phyloP scores from a whole-genome alignment of 2,329 filamentous ascomycete species.

The Pleurostoma richardsiae region DNA sequence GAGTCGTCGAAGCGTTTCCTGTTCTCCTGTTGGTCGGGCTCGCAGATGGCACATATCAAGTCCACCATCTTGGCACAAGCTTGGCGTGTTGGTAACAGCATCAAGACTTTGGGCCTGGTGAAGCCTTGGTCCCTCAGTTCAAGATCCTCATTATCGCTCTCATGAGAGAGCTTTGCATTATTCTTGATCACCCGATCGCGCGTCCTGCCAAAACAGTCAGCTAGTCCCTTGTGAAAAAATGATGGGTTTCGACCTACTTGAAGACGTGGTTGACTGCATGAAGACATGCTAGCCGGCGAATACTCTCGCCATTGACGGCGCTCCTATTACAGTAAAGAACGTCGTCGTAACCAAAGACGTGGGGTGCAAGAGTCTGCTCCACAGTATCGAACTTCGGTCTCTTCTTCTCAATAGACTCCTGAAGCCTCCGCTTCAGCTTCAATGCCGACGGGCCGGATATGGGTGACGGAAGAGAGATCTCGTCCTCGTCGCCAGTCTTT shows the following conservation, averaged over 20 bases:
- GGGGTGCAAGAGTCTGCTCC: conserved; percentile 61
- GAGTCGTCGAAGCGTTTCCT: conserved; percentile 85
- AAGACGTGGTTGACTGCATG: conserved; percentile 90
- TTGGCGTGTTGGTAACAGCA: conserved; percentile 84
- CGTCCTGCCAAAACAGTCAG: conserved; percentile 45
- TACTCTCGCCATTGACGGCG: conserved; percentile 57
- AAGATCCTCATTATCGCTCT: conserved; percentile 56
- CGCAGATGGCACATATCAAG: conserved; percentile 68
- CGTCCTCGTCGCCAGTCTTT: conserved; percentile 25
- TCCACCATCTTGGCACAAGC: conserved; percentile 77
- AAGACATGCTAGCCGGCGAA: conserved; percentile 71
- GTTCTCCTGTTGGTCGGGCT: conserved; percentile 91
- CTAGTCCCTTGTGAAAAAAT: background rate
- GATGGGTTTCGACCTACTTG: conserved; percentile 49
- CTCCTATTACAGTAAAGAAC: conserved; percentile 71
- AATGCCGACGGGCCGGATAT: conserved; percentile 38
- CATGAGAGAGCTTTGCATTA: conserved; percentile 70
- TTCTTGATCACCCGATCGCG: conserved; percentile 90
- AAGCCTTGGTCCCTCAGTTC: conserved; percentile 92
- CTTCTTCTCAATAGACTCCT: conserved; percentile 46
- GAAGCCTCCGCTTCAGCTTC: conserved; percentile 68
- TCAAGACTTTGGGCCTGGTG: conserved; percentile 86
- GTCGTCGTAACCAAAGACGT: conserved; percentile 80
- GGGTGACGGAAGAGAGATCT: conserved; percentile 24
- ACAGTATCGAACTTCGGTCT: conserved; percentile 53